Base-by-base conservation (phyloP, 257 asterid species). In the Petunia secreta region DNA sequence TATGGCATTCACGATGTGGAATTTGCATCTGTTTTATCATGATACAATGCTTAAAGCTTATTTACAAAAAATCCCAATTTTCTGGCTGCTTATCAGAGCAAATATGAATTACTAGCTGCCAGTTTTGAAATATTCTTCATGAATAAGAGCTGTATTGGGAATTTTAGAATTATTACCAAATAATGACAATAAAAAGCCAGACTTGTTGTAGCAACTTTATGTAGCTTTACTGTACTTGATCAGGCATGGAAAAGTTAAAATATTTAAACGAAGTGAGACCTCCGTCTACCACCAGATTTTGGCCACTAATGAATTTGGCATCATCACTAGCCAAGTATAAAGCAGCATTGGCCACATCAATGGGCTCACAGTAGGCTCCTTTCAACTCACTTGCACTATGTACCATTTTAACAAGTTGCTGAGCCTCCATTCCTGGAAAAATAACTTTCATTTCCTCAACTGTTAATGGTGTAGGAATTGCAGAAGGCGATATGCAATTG, bases 241-340 rank as follows among this genome's bases (percentile, higher is more conserved):
- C 38, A 1, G 84, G 83, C 60, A 54, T 1, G 34, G 81, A 34
- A 6, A 88, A 71, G 39, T 55, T 62, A 62, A 88, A 79, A 78
- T 58, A 79, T 75, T 88, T 88, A 63, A 81, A 78, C 39, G 90
- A 80, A 38, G 91, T 84, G 55, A 86, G 86, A 16, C 90, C 91
- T 39, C 92, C 97, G 73, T 90, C 98, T 69, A 94, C 97, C 81
- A 92, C 97, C 81, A 94, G 89, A 83, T 94, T 94, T 79, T 92
- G 98, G 54, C 98, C 98, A 74, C 85, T 92, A 53, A 93, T 83
- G 67, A 88, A 93, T 83, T 89, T 92, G 13, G 97, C 95, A 57
- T 92, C 98, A 63, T 88, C 97, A n/a, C 94, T 88, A 4, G 95
- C 97, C 8, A 94, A 90, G 82, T 75, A 94, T 50, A 91, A 52